phyloP scores from a whole-genome alignment of 371 early-diverging fungal genomes.

The Circinella umbellata region DNA sequence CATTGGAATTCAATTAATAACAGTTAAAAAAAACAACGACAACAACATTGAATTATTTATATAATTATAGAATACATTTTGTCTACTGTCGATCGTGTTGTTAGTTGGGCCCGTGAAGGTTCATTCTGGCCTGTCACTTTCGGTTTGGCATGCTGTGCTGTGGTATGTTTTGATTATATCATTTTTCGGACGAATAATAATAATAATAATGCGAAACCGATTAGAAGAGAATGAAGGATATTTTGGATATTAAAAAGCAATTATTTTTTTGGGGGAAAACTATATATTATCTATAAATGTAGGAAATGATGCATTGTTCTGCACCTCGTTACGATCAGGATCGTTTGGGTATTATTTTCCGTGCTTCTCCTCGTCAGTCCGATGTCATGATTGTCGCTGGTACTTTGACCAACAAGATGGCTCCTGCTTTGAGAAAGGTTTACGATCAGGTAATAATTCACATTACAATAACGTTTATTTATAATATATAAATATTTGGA shows the following conservation, averaged over 20 bases:
- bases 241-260: background rate
- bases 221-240: background rate
- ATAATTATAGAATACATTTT: conserved; percentile 68
- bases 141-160: conserved; percentile 98
- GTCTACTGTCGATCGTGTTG: conserved; percentile 88
- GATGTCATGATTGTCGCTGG: conserved; percentile 99
- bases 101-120: conserved; percentile 94
- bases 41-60: background rate
- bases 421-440: conserved; percentile 95
- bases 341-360: conserved; percentile 96
- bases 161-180: conserved; percentile 46
- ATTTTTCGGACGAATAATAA: conserved; percentile 9
- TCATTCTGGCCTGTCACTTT: conserved; percentile 99
- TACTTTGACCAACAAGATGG: conserved; percentile 98
- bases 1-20: background rate
- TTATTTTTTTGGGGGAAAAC: too few species aligned
- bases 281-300: conserved; percentile 9
- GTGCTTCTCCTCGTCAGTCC: conserved; percentile 97
- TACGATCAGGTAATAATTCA: conserved; percentile 79
- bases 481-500: background rate
- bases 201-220: background rate
- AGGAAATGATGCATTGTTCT: conserved; percentile 98
- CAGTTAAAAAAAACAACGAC: background rate
- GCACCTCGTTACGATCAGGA: conserved; percentile 98
- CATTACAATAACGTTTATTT: background rate